Conservation (phyloP, 495 filamentous ascomycete genomes). For the Penicillium cosmopolitanum region DNA sequence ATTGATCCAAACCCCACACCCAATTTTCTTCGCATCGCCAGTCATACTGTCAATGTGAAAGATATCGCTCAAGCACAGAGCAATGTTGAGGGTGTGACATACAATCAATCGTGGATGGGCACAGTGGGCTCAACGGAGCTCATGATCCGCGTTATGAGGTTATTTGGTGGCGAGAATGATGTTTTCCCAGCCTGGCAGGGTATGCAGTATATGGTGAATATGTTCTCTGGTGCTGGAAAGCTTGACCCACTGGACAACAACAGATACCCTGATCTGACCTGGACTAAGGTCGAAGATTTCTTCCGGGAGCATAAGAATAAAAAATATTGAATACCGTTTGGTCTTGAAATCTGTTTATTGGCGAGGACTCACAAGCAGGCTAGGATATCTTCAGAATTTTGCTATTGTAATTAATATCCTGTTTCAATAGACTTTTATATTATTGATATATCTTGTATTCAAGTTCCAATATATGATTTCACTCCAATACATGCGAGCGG, state of each 20-base stretch:
- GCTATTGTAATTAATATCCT: too few species aligned
- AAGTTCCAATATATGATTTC: too few species aligned
- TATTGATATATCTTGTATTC: too few species aligned
- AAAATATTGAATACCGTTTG: too few species aligned
- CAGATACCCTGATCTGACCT: constrained; percentile 14
- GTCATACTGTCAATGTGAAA: constrained; percentile 6
- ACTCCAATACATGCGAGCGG: too few species aligned
- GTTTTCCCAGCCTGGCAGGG: constrained; percentile 17
- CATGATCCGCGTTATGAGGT: constrained; percentile 8
- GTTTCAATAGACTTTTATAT: too few species aligned
- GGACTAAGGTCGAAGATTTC: constrained; percentile 17
- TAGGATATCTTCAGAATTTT: too few species aligned
- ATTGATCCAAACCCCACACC: constrained; percentile 15
- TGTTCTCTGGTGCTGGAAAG: constrained; percentile 16
- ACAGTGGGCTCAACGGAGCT: constrained; percentile 5
- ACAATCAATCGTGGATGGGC: constrained; percentile 15
- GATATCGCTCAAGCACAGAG: constrained; percentile 18
- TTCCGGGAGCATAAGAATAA: constrained; percentile 9
- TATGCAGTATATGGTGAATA: constrained; percentile 20
- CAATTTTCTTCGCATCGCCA: constrained; percentile 19
- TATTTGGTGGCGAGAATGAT: constrained; percentile 17
- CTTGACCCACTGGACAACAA: constrained; percentile 15
- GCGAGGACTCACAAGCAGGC: too few species aligned
- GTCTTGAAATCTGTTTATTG: too few species aligned
- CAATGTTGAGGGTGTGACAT: constrained; percentile 14